Percentiles rank a stretch among this genome's conserved stretches.
Evolutionary conservation across 768 basidiomycete species (phyloP).

Genomic region (Boletellus ananas): DNA sequence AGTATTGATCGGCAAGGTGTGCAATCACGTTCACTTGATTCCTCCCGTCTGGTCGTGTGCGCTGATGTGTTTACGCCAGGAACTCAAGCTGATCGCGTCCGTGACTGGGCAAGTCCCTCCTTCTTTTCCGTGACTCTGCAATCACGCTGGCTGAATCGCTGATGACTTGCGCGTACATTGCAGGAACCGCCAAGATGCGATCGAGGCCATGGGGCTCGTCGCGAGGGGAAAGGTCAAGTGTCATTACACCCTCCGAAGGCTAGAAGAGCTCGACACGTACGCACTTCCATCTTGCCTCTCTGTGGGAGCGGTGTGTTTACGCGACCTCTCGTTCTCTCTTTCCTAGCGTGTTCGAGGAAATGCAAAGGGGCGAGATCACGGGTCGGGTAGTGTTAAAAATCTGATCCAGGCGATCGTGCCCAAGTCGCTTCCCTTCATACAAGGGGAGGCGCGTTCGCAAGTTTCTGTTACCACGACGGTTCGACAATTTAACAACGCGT

Average conservation of each 20-base stretch:
- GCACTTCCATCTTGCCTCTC: not conserved
- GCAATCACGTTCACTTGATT: not conserved
- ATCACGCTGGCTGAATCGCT: not conserved
- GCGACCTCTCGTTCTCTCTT: not conserved
- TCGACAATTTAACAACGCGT: not conserved
- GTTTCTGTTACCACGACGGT: not conserved
- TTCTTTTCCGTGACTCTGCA: too few species aligned
- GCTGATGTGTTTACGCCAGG: constrained; percentile 2
- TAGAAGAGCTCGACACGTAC: constrained; percentile 30
- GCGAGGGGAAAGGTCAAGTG: constrained; percentile 34
- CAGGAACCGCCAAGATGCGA: constrained; percentile 42
- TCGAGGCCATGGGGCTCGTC: constrained; percentile 43
- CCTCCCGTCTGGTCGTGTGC: not conserved
- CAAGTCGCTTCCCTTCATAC: too few species aligned
- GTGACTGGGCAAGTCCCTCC: constrained; percentile 13
- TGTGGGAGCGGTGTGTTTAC: not conserved
- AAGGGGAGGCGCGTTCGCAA: too few species aligned
- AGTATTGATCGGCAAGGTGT: constrained; percentile 28
- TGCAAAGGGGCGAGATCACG: constrained; percentile 12
- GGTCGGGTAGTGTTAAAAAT: constrained; percentile 23
- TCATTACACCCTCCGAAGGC: constrained; percentile 19
- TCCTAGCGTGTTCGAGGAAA: constrained; percentile 20
- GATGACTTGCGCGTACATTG: not conserved
- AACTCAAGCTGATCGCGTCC: constrained; percentile 24
- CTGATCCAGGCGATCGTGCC: not conserved